phyloP scores from a whole-genome alignment of 768 basidiomycete species.

The Phlebiopsis gigantea region DNA sequence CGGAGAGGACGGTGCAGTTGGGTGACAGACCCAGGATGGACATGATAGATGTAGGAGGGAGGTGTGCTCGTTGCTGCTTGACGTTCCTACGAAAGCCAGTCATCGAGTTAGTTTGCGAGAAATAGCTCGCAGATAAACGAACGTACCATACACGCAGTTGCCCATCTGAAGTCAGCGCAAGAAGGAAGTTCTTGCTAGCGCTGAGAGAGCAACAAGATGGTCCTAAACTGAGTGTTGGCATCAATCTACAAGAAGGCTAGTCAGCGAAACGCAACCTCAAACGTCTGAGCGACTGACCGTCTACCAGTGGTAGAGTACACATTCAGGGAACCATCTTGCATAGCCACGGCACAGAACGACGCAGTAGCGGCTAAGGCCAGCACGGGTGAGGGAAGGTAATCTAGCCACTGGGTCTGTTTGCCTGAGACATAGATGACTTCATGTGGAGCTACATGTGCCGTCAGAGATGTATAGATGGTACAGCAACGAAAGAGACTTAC shows the following conservation, averaged over 20 bases:
- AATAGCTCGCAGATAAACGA: neutral
- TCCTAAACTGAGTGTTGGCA: conserved; percentile 73
- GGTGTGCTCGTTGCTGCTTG: conserved; percentile 57
- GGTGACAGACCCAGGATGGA: conserved; percentile 53
- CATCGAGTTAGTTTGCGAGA: conserved; percentile 9
- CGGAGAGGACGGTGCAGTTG: conserved; percentile 57
- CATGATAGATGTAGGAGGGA: conserved; percentile 59
- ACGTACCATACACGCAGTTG: conserved; percentile 72
- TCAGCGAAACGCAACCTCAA: neutral
- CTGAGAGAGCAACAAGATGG: conserved; percentile 66
- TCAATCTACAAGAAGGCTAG: conserved; percentile 43
- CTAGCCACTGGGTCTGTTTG: conserved; percentile 81
- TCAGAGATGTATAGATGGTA: neutral
- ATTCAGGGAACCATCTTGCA: conserved; percentile 74
- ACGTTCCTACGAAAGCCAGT: conserved; percentile 61
- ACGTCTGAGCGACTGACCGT: conserved; percentile 43
- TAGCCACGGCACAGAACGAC: conserved; percentile 68
- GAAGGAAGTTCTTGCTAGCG: conserved; percentile 54
- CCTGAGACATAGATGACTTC: conserved; percentile 64
- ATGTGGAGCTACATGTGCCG: conserved; percentile 28
- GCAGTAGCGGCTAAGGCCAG: conserved; percentile 59
- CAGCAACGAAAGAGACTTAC: conserved; percentile 41
- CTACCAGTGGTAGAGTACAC: conserved; percentile 84
- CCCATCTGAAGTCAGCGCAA: conserved; percentile 70
- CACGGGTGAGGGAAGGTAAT: conserved; percentile 77